Evolutionary conservation across 768 basidiomycete species (phyloP).

Genomic region (Imleria badia): DNA sequence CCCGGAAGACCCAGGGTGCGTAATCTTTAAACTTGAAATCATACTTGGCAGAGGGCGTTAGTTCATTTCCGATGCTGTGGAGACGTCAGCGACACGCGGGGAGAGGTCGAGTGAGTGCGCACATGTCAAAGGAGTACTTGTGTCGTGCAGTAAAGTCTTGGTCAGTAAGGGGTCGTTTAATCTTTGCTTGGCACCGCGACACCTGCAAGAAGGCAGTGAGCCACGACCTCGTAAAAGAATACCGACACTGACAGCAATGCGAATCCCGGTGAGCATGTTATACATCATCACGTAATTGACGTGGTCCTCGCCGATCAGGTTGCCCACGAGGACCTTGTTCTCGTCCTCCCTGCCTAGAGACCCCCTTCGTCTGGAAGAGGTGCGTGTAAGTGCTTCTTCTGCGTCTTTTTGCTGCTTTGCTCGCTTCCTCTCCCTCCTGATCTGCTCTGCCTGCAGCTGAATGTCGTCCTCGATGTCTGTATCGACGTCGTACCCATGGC

Average conservation of each 20-base stretch:
- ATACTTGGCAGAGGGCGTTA: conserved; percentile 96
- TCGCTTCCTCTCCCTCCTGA: conserved; percentile 79
- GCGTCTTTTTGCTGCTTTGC: conserved; percentile 64
- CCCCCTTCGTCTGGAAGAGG: conserved; percentile 22
- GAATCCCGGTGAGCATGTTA: conserved; percentile 99
- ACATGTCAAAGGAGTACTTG: conserved; percentile 98
- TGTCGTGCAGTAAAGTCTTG: conserved; percentile 88
- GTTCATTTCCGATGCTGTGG: conserved; percentile 88
- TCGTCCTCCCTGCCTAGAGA: conserved; percentile 39
- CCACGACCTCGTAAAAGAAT: background rate
- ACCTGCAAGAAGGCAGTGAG: conserved; percentile 51
- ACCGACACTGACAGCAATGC: conserved; percentile 71
- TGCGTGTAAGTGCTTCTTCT: conserved; percentile 53
- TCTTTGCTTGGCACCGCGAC: conserved; percentile 95
- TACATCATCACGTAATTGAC: conserved; percentile 99
- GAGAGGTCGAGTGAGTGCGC: conserved; percentile 27
- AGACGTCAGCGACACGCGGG: conserved; percentile 1
- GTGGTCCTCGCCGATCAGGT: conserved; percentile 97
- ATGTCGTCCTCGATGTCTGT: conserved; percentile 57
- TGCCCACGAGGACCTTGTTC: conserved; percentile 76
- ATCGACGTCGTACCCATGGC: conserved; percentile 39
- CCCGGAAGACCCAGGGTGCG: conserved; percentile 96
- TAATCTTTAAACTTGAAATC: conserved; percentile 99
- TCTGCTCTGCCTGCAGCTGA: conserved; percentile 84
- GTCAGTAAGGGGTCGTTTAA: conserved; percentile 76